A percentile compares a stretch with the other conserved stretches of the same genome.
These are phyloP conservation scores for Pyronema domesticum DNA, from an alignment of 495 filamentous ascomycete genomes.

Conservation along the genomic window DNA sequence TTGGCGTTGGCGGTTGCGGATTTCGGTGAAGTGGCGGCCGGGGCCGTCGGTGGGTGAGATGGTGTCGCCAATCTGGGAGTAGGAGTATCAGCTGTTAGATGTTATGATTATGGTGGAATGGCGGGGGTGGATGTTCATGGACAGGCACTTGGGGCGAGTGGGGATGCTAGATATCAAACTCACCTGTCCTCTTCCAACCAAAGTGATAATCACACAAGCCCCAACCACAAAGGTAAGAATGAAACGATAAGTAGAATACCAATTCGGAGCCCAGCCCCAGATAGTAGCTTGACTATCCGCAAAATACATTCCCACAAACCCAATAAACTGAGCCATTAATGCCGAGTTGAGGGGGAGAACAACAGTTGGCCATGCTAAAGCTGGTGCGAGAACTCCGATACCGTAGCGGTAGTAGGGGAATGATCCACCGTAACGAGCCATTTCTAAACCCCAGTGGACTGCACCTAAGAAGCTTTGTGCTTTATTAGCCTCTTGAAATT, in stretches of 20 bases:
- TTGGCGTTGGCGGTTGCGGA: conserved; percentile 41
- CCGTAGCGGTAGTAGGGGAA: conserved; percentile 61
- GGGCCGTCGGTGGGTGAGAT: conserved; percentile 30
- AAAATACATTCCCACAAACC: conserved; percentile 81
- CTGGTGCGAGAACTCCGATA: conserved; percentile 64
- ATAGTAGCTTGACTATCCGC: conserved; percentile 59
- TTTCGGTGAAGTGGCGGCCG: conserved; percentile 46
- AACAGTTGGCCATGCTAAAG: conserved; percentile 82
- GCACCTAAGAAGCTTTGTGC: conserved; percentile 63
- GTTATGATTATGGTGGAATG: too few species aligned
- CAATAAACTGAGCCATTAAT: conserved; percentile 72
- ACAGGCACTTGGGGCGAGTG: too few species aligned
- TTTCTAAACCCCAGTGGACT: conserved; percentile 86
- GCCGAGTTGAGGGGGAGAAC: conserved; percentile 76
- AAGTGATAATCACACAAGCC: conserved; percentile 61
- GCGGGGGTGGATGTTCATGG: too few species aligned
- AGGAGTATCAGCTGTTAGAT: too few species aligned
- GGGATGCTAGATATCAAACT: background rate
- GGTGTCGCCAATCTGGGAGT: conserved; percentile 39
- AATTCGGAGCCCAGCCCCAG: conserved; percentile 68
- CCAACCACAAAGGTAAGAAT: conserved; percentile 90
- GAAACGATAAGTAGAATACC: conserved; percentile 91
- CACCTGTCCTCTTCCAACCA: conserved; percentile 65
- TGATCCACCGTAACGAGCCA: conserved; percentile 54
- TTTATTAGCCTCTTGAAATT: conserved; percentile 1